Evolutionary conservation across 2,329 filamentous ascomycete genomes (phyloP).

Genomic region (Phialophora macrospora): DNA sequence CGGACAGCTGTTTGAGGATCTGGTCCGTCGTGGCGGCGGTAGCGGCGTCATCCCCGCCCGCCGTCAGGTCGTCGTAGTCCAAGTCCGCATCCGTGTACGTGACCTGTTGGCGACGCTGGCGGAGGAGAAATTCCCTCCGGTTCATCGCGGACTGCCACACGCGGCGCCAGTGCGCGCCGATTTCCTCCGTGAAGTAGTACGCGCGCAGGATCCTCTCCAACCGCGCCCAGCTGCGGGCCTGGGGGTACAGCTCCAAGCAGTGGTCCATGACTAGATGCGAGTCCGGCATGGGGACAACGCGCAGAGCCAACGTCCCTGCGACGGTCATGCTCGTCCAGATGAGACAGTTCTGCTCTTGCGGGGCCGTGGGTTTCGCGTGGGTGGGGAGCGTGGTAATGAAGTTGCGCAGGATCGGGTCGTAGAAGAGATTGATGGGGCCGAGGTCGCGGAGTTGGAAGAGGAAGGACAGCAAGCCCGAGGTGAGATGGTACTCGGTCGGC

Average conservation of each 20-base stretch:
- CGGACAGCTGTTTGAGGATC: not conserved
- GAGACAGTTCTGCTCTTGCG: conserved; percentile 27
- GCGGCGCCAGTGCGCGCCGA: conserved; percentile 30
- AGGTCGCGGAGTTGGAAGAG: conserved; percentile 33
- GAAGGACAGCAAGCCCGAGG: conserved; percentile 33
- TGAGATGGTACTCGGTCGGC: conserved; percentile 30
- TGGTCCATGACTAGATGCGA: conserved; percentile 32
- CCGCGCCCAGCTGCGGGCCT: conserved; percentile 26
- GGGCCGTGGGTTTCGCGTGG: conserved; percentile 22
- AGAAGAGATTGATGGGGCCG: conserved; percentile 33
- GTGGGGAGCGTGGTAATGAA: conserved; percentile 32
- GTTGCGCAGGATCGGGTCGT: conserved; percentile 36
- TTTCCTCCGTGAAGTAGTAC: conserved; percentile 33
- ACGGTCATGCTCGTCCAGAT: conserved; percentile 34
- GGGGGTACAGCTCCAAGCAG: conserved; percentile 28
- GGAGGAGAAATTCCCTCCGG: conserved; percentile 23
- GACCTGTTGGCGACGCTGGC: conserved; percentile 1
- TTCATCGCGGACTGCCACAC: conserved; percentile 31
- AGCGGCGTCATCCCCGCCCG: not conserved
- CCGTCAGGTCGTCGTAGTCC: not conserved
- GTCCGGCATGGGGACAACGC: conserved; percentile 31
- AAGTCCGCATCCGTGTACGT: conserved; percentile 5
- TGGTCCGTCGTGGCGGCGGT: conserved; percentile 3
- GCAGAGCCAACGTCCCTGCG: conserved; percentile 32
- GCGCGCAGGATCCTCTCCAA: conserved; percentile 30